Conservation (phyloP, 345 rosid genomes). For the Pugionium cornutum region DNA sequence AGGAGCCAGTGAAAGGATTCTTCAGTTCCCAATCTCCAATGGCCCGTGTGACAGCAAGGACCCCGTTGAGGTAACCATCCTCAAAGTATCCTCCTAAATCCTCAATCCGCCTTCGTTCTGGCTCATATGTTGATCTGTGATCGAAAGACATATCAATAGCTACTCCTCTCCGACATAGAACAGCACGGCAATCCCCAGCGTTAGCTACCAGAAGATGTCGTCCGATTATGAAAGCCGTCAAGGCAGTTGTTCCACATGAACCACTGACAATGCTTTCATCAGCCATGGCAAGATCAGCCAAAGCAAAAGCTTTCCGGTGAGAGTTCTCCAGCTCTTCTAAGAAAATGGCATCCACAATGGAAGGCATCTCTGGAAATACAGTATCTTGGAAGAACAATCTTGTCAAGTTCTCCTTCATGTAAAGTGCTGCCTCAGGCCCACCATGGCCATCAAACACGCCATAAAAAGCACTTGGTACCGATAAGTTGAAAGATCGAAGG, state of each 20-base stretch:
- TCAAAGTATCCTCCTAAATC: slow-evolving; percentile 64
- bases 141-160: slow-evolving; percentile 77
- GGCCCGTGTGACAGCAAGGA: slow-evolving; percentile 71
- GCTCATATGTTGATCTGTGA: slow-evolving; percentile 63
- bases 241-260: slow-evolving; percentile 87
- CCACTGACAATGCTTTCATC: slow-evolving; percentile 51
- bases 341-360: slow-evolving; percentile 26
- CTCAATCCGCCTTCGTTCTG: slow-evolving; percentile 62
- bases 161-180: slow-evolving; percentile 60
- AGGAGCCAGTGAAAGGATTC: slow-evolving; percentile 41
- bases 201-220: slow-evolving; percentile 79
- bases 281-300: slow-evolving; percentile 72
- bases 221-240: slow-evolving; percentile 83
- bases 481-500: slow-evolving; percentile 45
- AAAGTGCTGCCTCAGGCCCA: slow-evolving; percentile 71
- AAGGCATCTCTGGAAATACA: slow-evolving; percentile 54
- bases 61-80: slow-evolving; percentile 77
- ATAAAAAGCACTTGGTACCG: slow-evolving; percentile 60
- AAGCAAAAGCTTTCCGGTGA: slow-evolving; percentile 61
- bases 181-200: slow-evolving; percentile 92
- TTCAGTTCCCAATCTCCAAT: slow-evolving; percentile 76
- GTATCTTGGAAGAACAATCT: slow-evolving; percentile 77
- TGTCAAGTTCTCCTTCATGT: slow-evolving; percentile 76
- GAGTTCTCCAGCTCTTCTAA: slow-evolving; percentile 62
- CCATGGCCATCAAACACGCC: slow-evolving; percentile 95